Evolutionary conservation across 2,329 filamentous ascomycete genomes (phyloP), one percentile per base, ranked within the genome.

Genomic region (Camptophora hylomeconis): DNA sequence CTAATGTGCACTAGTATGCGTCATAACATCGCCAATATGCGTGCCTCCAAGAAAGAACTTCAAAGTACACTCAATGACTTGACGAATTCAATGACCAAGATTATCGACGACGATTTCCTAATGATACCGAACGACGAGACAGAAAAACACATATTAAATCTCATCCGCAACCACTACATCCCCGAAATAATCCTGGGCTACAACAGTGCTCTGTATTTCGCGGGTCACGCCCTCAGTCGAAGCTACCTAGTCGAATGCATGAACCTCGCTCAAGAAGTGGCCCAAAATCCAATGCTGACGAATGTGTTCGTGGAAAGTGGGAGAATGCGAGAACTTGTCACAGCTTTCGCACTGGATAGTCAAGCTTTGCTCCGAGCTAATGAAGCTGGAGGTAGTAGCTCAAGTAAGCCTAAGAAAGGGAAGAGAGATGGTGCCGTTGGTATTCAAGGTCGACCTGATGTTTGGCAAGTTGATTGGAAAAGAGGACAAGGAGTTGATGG

Each of bases 111-210:
- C 33, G 65, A 67, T 20, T 83, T 77, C 75, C 62, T 84, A 11
- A 48, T 66, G 30, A 51, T 59, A 11, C 60, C 35, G 9, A 33
- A 34, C 20, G 33, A 43, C 34, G 65, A 62, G 27, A 46, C 51
- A 29, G 78, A 77, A 45, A 67, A 71, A 35, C 50, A 61, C 10
- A 72, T 80, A 31, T 67, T 83, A 26, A 56, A 57, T 26, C 57
- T 64, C 14, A 70, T 95, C 28, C 74, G 84, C 40, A 68, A 73
- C 31, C 69, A 72, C 0, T 95, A 92, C 53, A 65, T 98, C 3
- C 86, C 89, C 2, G 84, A 94, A 50, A 69, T 81, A 11, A 63
- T 93, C 22, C 66, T 98, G 27, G 81, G 80, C 3, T 94, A 89
- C 51, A 72, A 89, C 48, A 76, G 71, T 45, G 75, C 80, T 2